phyloP scores from a whole-genome alignment of 257 asterid species.

The Scutellaria galericulata region DNA sequence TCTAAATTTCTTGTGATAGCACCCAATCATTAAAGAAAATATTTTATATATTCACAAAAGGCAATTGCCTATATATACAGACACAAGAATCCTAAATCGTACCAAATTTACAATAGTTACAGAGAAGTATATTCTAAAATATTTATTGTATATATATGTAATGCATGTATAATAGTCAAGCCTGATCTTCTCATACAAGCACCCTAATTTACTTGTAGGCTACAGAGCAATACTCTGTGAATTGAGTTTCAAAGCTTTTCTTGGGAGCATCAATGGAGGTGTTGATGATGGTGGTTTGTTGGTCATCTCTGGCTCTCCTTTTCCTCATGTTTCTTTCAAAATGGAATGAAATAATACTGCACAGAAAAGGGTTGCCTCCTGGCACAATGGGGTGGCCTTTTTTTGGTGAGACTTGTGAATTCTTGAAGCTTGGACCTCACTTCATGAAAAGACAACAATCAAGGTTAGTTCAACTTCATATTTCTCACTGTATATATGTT shows the following conservation, averaged over 20 bases:
- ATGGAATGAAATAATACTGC: conserved; percentile 53
- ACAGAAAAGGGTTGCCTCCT: conserved; percentile 65
- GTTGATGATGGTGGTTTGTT: conserved; percentile 35
- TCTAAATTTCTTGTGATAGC: too few species aligned
- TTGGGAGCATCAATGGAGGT: conserved; percentile 58
- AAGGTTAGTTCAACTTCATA: conserved; percentile 38
- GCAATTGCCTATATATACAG: too few species aligned
- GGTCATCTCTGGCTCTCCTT: conserved; percentile 31
- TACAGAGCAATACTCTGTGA: background rate
- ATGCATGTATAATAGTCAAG: too few species aligned
- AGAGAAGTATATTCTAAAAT: too few species aligned
- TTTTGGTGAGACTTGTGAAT: conserved; percentile 68
- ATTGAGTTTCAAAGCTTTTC: conserved; percentile 18
- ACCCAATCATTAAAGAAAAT: too few species aligned
- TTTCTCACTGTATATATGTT: background rate
- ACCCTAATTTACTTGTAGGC: too few species aligned
- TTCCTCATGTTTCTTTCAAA: conserved; percentile 41
- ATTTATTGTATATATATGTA: too few species aligned
- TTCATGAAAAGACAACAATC: conserved; percentile 62
- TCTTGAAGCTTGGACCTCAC: conserved; percentile 64
- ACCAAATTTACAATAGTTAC: too few species aligned
- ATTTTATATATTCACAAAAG: too few species aligned
- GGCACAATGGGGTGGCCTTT: conserved; percentile 92
- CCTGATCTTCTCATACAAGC: too few species aligned
- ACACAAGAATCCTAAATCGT: too few species aligned